Evolutionary conservation across 768 basidiomycete genomes (phyloP).

Genomic region (Pulveroboletus sp.): DNA sequence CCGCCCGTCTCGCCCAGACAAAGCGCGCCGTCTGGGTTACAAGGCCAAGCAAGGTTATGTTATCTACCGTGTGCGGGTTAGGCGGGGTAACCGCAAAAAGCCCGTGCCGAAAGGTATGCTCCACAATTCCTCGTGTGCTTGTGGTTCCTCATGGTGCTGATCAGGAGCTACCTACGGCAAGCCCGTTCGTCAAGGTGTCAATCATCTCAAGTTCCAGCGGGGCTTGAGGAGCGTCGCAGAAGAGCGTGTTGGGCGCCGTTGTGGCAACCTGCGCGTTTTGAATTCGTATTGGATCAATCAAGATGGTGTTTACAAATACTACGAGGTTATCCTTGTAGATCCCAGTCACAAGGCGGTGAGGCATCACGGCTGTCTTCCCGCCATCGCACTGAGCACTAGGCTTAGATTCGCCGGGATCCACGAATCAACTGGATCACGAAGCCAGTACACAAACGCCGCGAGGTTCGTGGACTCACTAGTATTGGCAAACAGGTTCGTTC

Average conservation of each 20-base stretch:
- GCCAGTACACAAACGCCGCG: constrained; percentile 97
- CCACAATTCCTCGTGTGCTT: neutral
- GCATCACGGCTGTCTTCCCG: constrained; percentile 5
- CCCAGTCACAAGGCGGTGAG: constrained; percentile 90
- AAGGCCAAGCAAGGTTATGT: constrained; percentile 99
- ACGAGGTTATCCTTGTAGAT: constrained; percentile 97
- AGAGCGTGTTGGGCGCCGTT: constrained; percentile 95
- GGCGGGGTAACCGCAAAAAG: constrained; percentile 99
- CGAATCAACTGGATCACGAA: constrained; percentile 99
- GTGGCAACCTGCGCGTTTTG: constrained; percentile 92
- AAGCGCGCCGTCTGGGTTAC: constrained; percentile 97
- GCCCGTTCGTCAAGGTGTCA: constrained; percentile 98
- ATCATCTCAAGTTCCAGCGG: constrained; percentile 97
- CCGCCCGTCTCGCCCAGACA: constrained; percentile 97
- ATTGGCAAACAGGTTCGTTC: constrained; percentile 84
- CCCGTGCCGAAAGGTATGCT: constrained; percentile 88
- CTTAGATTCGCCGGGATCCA: constrained; percentile 86
- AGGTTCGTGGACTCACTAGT: constrained; percentile 95
- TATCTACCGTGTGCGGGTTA: constrained; percentile 94
- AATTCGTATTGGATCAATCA: constrained; percentile 99
- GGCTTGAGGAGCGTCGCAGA: constrained; percentile 90
- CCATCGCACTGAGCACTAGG: constrained; percentile 10
- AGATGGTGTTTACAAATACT: constrained; percentile 99
- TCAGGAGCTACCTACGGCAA: constrained; percentile 97
- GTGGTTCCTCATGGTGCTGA: neutral